Base-by-base conservation (phyloP, 2,329 filamentous ascomycete species). In the Blastomyces emzantsi region DNA sequence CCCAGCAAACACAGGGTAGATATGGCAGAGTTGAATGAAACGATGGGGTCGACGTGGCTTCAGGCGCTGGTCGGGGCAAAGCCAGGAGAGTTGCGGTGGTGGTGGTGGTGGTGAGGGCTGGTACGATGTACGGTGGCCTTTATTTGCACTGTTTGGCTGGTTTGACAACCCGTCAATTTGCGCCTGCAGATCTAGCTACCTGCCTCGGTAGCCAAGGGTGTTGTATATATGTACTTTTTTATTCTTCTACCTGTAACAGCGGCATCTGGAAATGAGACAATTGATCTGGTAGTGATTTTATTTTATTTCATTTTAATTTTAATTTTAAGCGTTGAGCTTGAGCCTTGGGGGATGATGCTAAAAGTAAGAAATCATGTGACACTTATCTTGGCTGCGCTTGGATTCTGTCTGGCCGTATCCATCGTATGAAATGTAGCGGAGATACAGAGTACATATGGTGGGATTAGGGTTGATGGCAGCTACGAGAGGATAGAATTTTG, bases 71-170 rank as follows among this genome's bases (percentile, higher is more conserved):
- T 28, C 33, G 57, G 3, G 22, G 22, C n/a, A 43, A 25, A 33
- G 22, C 33, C 25, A 15, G 57, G 41, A 47, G 30, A 47, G 22
- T 45, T 45, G 43, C 45, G 62, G 30, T 61, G 22, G 52, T 60
- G 52, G 33, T 63, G 33, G 1, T 39, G 6, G 4, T 36, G 33
- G 7, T 36, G 33, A n/a, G n/a, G 8, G 61, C 22, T 55, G 28
- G 15, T 52, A 58, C 51, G 59, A 60, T 51, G 60, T 57, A 64
- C 63, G 63, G 63, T 64, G 63, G 63, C 63, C 63, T 64, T 64
- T 59, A 45, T 55, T 30, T 51, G 28, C 39, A 19, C n/a, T 33
- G 41, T 47, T 47, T 60, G 57, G 25, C 41, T 30, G 22, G 41
- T 60, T 60, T 47, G 41, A 28, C 49, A 51, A 17, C 22, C 11